phyloP scores from a whole-genome alignment of 805 yeast genomes.

The Candida corydali region DNA sequence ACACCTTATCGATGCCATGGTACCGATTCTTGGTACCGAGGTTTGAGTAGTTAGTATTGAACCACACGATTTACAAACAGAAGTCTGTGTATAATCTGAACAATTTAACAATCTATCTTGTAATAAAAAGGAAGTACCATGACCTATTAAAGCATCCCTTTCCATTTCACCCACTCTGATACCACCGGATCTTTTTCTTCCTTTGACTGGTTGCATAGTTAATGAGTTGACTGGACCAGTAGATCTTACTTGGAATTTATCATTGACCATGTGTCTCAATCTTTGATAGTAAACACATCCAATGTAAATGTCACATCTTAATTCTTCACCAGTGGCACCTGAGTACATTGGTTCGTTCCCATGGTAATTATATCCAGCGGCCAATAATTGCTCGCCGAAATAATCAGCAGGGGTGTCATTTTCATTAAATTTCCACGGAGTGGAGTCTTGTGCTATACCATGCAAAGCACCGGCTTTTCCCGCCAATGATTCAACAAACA shows the following conservation, averaged over 20 bases:
- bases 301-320: constrained; percentile 90
- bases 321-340: constrained; percentile 97
- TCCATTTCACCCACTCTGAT: constrained; percentile 99
- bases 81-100: constrained; percentile 89
- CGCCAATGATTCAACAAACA: constrained; percentile 98
- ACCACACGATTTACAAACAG: constrained; percentile 91
- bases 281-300: constrained; percentile 98
- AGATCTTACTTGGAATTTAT: constrained; percentile 97
- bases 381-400: constrained; percentile 86
- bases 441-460: constrained; percentile 94
- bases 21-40: constrained; percentile 87
- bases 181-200: constrained; percentile 98
- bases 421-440: constrained; percentile 94
- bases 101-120: constrained; percentile 95
- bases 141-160: constrained; percentile 98
- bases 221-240: constrained; percentile 97
- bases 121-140: constrained; percentile 90
- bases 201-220: constrained; percentile 99
- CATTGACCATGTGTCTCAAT: constrained; percentile 98
- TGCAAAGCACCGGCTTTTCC: constrained; percentile 98
- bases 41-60: constrained; percentile 84
- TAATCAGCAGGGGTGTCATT: constrained; percentile 94
- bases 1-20: constrained; percentile 74
- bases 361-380: constrained; percentile 93
- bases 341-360: constrained; percentile 99